phyloP scores from a whole-genome alignment of 2,329 filamentous ascomycete species.

The Cladophialophora chaetospira region DNA sequence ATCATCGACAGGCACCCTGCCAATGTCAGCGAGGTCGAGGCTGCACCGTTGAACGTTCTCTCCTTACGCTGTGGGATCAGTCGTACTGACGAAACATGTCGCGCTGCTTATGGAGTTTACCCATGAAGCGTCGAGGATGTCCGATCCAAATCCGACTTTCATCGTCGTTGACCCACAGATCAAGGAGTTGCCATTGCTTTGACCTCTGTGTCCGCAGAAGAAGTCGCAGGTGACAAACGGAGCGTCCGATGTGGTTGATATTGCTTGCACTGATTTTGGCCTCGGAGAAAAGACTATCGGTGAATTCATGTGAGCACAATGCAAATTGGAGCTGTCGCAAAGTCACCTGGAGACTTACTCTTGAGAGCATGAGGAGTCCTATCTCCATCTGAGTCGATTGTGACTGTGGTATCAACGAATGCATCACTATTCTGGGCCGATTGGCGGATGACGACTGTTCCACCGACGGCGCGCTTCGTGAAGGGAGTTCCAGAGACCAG shows the following conservation, averaged over 20 bases:
- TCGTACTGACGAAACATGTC: slow-evolving; percentile 2
- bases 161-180: slow-evolving; percentile 6
- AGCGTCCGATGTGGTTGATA: slow-evolving; percentile 4
- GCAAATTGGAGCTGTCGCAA: no score
- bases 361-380: slow-evolving; percentile 1
- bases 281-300: not conserved
- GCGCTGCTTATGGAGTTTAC: not conserved
- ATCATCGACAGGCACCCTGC: not conserved
- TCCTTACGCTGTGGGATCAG: slow-evolving; percentile 11
- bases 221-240: slow-evolving; percentile 1
- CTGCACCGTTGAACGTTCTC: not conserved
- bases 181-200: not conserved
- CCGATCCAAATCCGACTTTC: not conserved
- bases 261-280: not conserved
- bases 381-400: not conserved
- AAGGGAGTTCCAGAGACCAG: not conserved
- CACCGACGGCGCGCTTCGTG: not conserved
- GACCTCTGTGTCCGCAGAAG: slow-evolving; percentile 3
- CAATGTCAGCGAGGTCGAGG: not conserved
- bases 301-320: not conserved
- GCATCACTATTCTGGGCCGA: not conserved
- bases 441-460: slow-evolving; percentile 4
- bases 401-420: not conserved
- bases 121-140: slow-evolving; percentile 8
- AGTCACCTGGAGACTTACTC: not conserved